Percentiles rank a stretch among this genome's conserved stretches.
Evolutionary conservation across 139 green algal genomes (phyloP).

Genomic region (Chlamydomonas applanata): DNA sequence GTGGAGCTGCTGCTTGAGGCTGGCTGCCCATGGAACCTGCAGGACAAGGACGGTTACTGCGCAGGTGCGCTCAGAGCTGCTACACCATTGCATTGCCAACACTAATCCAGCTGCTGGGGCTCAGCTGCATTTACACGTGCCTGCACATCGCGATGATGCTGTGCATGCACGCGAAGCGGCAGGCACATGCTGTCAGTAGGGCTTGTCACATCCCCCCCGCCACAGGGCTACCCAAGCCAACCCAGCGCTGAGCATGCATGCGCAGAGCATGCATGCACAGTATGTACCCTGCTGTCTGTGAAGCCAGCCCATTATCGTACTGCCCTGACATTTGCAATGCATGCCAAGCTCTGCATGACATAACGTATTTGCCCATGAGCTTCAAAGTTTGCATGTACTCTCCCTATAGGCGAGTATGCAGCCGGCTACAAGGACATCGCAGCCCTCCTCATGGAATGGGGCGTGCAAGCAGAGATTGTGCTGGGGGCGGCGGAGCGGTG

Average conservation of each 20-base stretch:
- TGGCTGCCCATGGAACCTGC: conserved; percentile 31
- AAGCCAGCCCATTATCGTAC: not conserved
- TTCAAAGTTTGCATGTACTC: not conserved
- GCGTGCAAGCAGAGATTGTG: conserved; percentile 50
- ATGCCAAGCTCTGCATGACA: not conserved
- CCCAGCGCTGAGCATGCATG: too few species aligned
- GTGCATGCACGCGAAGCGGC: not conserved
- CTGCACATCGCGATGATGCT: too few species aligned
- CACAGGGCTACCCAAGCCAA: too few species aligned
- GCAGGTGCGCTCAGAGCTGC: conserved; percentile 8
- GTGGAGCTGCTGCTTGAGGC: conserved; percentile 18
- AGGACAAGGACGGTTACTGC: conserved; percentile 28
- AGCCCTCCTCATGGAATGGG: conserved; percentile 59
- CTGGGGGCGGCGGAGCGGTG: conserved; percentile 39
- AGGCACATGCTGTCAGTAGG: too few species aligned
- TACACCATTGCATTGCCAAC: too few species aligned
- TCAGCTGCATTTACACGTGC: too few species aligned
- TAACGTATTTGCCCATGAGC: not conserved
- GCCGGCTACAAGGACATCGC: conserved; percentile 50
- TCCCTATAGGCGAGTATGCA: conserved; percentile 60
- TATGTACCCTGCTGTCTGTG: too few species aligned
- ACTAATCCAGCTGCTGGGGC: too few species aligned
- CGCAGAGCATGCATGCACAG: too few species aligned
- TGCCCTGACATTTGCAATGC: not conserved
- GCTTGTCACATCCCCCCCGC: too few species aligned